Evolutionary conservation across 306 rosid genomes (phyloP).

Genomic region (Echinosophora koreensis): DNA sequence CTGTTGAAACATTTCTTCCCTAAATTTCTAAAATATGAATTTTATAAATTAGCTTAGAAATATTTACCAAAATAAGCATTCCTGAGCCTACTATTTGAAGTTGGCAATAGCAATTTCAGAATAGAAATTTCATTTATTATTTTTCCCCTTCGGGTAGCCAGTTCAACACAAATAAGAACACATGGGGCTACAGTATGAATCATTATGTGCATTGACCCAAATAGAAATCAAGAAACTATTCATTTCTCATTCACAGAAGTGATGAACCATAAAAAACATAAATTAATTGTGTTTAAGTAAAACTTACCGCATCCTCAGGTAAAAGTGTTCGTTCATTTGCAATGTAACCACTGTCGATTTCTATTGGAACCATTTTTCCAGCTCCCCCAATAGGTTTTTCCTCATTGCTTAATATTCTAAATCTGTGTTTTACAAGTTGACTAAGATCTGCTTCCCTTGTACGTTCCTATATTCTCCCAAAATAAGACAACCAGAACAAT

Average conservation of each 20-base stretch:
- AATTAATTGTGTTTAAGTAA: slow-evolving; percentile 36
- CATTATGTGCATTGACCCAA: slow-evolving; percentile 21
- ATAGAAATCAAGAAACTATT: slow-evolving; percentile 14
- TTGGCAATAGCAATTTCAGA: neutral
- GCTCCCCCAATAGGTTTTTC: slow-evolving; percentile 77
- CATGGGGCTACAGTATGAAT: slow-evolving; percentile 6
- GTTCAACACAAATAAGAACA: slow-evolving; percentile 12
- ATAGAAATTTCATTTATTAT: slow-evolving; percentile 16
- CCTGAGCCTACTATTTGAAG: slow-evolving; percentile 12
- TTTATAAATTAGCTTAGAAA: slow-evolving; percentile 3
- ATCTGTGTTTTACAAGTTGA: slow-evolving; percentile 75
- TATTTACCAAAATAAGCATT: neutral
- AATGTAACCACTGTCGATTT: slow-evolving; percentile 68
- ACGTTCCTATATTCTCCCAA: slow-evolving; percentile 72
- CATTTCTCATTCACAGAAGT: slow-evolving; percentile 39
- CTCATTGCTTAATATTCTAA: slow-evolving; percentile 56
- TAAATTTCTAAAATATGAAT: slow-evolving; percentile 6
- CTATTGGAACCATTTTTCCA: slow-evolving; percentile 86
- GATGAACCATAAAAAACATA: slow-evolving; percentile 9
- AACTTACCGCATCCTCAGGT: slow-evolving; percentile 90
- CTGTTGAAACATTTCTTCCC: neutral
- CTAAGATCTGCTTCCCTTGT: slow-evolving; percentile 94
- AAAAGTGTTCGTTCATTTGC: slow-evolving; percentile 71
- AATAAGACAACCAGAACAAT: slow-evolving; percentile 43
- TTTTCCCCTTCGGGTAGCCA: neutral